phyloP scores from a whole-genome alignment of 2,329 filamentous ascomycete genomes.

The Cladosporium sp. region DNA sequence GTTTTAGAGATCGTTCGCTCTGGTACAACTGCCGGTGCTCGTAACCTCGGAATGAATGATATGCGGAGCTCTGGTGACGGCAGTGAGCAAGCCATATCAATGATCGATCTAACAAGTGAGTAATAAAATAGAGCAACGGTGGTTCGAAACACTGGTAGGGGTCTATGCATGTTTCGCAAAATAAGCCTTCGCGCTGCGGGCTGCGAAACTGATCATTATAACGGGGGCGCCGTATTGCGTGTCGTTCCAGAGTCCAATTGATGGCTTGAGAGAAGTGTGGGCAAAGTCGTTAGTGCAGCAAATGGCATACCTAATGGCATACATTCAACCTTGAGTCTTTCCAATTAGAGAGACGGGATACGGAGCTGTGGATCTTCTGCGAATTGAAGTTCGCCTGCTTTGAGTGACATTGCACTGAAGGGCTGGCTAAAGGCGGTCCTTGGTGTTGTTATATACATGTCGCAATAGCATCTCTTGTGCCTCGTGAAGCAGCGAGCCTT shows the following conservation, averaged over 20 bases:
- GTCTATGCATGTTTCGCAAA: neutral
- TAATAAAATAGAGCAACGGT: neutral
- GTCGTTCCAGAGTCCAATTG: neutral
- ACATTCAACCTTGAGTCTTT: neutral
- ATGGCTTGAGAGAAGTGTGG: neutral
- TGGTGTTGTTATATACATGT: neutral
- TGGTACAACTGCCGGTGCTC: neutral
- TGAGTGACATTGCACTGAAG: neutral
- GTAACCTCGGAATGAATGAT: neutral
- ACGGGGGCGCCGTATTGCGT: neutral
- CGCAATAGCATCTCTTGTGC: neutral
- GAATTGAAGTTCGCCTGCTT: neutral
- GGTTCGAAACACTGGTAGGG: neutral
- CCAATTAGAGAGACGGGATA: no score
- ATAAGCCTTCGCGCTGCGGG: neutral
- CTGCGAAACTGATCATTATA: neutral
- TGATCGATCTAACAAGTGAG: neutral
- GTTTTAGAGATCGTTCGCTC: neutral
- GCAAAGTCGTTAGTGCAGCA: neutral
- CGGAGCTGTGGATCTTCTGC: neutral
- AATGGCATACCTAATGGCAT: neutral
- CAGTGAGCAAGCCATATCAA: neutral
- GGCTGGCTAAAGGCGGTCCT: neutral
- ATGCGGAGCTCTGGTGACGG: neutral
- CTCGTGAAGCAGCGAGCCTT: neutral